Base-by-base conservation (phyloP, 2,329 filamentous ascomycete species). In the Apiospora arundinis region DNA sequence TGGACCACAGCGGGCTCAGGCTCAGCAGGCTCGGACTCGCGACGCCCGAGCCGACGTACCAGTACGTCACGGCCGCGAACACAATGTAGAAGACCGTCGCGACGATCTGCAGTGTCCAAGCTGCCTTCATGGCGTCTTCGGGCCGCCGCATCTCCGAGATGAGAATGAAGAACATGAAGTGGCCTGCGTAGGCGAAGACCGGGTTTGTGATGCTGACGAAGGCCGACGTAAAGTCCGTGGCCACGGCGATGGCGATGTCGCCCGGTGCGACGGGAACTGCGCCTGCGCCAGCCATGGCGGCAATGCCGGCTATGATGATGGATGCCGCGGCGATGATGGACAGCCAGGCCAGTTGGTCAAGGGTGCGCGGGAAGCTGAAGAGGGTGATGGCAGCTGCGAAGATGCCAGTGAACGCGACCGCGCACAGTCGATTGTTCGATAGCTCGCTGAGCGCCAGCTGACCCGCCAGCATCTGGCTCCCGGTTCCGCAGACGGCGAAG, bases 121-220 rank as follows among this genome's bases (percentile, higher is more conserved):
- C 85, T 0, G 87, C 83, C 70, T 86, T 86, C 82, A 87, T 87
- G 2, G 85, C 84, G 69, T 88, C 85, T 69, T 82, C 80, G 6
- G 86, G 86, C 52, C 80, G 79, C 72, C 82, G 83, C 86, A 88
- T 87, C 75, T 88, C 86, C 0, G 85, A 87, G 49, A 88, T 85
- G 45, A 88, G 80, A 66, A 86, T 83, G 78, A 88, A 88, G 76
- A 88, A 88, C 82, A 87, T 85, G 76, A 87, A 87, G 71, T 87
- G 85, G 5, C 85, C 86, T 0, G 85, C 85, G 75, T 85, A 88
- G 0, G 85, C 82, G 72, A 88, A 88, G 0, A 88, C 85, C 0
- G 86, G 85, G 73, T 88, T 88, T 16, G 84, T 87, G 69, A 87
- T 82, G 40, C 79, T 81, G 68, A 85, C 79, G 70, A 87, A 87